Percentiles rank a stretch among this genome's conserved stretches.
Conservation (phyloP, 129 eudicot genomes). For the Flaveria linearis region DNA sequence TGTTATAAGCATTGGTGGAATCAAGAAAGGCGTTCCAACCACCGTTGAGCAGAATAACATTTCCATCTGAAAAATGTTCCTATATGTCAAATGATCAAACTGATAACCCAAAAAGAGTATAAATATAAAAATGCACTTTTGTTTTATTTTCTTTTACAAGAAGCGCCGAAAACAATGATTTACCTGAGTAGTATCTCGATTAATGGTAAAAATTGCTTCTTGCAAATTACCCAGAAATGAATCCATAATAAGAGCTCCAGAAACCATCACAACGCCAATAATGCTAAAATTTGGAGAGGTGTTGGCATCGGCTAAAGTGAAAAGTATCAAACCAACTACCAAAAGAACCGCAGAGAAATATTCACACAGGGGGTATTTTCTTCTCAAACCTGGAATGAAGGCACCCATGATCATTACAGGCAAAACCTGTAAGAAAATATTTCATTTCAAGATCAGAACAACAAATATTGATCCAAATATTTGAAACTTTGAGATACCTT, state of each 20-base stretch:
- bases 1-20: conserved; percentile 87
- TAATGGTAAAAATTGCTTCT: conserved; percentile 93
- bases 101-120: neutral
- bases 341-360: conserved; percentile 77
- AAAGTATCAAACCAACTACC: conserved; percentile 84
- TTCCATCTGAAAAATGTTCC: conserved; percentile 60
- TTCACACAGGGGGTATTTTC: conserved; percentile 87
- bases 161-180: neutral
- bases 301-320: conserved; percentile 94
- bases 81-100: conserved; percentile 7
- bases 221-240: conserved; percentile 94
- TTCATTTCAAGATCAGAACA: conserved; percentile 1
- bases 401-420: conserved; percentile 99
- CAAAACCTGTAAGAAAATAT: conserved; percentile 51
- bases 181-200: conserved; percentile 95
- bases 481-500: conserved; percentile 47
- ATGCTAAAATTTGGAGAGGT: conserved; percentile 89
- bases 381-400: conserved; percentile 91
- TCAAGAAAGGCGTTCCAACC: conserved; percentile 87
- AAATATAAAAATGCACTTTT: neutral
- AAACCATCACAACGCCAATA: conserved; percentile 83
- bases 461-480: neutral
- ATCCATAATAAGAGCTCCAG: conserved; percentile 94
- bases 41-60: conserved; percentile 96
- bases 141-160: neutral